phyloP scores from a whole-genome alignment of 495 filamentous ascomycete genomes.

The Xylaria grammica region DNA sequence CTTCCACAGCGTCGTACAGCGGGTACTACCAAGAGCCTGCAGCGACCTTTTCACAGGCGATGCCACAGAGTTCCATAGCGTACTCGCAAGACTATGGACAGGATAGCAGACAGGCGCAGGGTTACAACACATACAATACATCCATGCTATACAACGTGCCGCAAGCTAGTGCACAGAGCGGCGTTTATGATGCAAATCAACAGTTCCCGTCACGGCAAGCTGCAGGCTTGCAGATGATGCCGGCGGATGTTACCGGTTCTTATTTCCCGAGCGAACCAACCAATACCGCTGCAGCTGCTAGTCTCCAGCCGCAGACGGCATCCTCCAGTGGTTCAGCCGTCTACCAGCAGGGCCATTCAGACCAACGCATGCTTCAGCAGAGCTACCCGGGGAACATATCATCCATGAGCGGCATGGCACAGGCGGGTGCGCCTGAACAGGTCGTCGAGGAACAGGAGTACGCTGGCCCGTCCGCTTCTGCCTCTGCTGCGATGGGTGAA shows the following conservation, averaged over 20 bases:
- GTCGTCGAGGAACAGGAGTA: conserved; percentile 35
- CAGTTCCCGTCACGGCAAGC: conserved; percentile 80
- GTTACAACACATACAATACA: conserved; percentile 54
- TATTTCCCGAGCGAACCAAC: conserved; percentile 80
- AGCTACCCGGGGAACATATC: conserved; percentile 50
- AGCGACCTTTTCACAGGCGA: conserved; percentile 53
- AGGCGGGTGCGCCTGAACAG: conserved; percentile 40
- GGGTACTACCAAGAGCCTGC: conserved; percentile 61
- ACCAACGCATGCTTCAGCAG: conserved; percentile 48
- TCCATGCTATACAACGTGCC: conserved; percentile 82
- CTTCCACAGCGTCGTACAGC: conserved; percentile 56
- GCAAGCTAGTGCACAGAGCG: conserved; percentile 67
- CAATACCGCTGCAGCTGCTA: conserved; percentile 62
- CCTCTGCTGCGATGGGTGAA: conserved; percentile 55
- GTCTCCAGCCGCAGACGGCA: conserved; percentile 43
- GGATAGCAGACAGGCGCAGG: conserved; percentile 55
- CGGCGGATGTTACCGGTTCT: conserved; percentile 67
- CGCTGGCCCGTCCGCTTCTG: background rate
- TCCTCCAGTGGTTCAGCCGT: conserved; percentile 47
- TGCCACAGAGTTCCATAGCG: conserved; percentile 55
- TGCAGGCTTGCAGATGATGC: conserved; percentile 80
- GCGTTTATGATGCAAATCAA: conserved; percentile 78
- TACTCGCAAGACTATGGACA: conserved; percentile 62
- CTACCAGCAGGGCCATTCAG: conserved; percentile 53
- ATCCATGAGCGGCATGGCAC: conserved; percentile 47